These are phyloP conservation scores for Parasarocladium wereldwijsianum DNA, from an alignment of 2,329 filamentous ascomycete genomes.

Conservation along the genomic window DNA sequence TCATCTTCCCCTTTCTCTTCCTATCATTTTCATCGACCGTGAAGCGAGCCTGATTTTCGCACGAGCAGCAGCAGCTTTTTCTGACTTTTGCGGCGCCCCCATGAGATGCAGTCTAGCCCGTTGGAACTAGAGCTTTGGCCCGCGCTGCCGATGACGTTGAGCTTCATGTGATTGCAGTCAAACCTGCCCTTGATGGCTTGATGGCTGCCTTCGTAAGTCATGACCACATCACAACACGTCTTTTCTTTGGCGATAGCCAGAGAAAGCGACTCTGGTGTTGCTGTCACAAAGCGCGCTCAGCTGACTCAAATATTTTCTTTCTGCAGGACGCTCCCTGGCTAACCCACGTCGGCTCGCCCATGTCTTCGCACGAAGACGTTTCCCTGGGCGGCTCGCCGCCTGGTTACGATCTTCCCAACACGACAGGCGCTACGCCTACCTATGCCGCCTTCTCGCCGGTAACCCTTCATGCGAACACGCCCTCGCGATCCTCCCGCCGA, in stretches of 20 bases:
- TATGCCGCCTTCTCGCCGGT: conserved; percentile 82
- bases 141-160: no score
- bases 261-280: neutral
- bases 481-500: conserved; percentile 49
- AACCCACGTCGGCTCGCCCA: conserved; percentile 25
- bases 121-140: no score
- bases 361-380: conserved; percentile 24
- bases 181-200: no score
- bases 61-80: no score
- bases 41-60: no score
- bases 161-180: no score
- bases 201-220: conserved; percentile 14
- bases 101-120: no score
- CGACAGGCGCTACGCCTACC: conserved; percentile 45
- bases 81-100: no score
- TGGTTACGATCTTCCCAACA: conserved; percentile 13
- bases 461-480: conserved; percentile 53
- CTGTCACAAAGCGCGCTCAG: conserved; percentile 1
- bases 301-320: neutral
- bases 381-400: conserved; percentile 19
- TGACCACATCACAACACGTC: conserved; percentile 1
- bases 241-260: neutral
- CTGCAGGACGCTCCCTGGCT: conserved; percentile 33
- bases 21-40: no score
- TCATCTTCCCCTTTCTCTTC: no score